Evolutionary conservation across 2,329 filamentous ascomycete genomes (phyloP), one percentile per base, ranked within the genome.

Genomic region (Ceratocystis diversiconidia): DNA sequence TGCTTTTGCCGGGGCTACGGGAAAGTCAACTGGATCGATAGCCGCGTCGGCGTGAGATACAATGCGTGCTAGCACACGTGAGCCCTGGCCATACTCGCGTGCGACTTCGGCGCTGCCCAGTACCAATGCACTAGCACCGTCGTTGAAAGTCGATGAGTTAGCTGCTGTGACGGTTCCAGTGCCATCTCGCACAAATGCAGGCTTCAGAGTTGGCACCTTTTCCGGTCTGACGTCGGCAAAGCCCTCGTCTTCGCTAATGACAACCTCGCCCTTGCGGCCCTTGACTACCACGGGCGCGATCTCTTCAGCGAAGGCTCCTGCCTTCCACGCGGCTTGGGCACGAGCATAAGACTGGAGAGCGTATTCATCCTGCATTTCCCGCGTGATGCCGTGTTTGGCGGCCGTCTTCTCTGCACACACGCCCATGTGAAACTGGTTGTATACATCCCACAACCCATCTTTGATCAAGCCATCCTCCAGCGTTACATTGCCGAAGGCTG

Each of bases 341-440:
- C 92, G 86, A 76, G 90, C 83, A 76, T 96, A 99, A 3, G 88
- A 94, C 74, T 85, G 82, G 68, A 96, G 91, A 15, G 94, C 90
- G 73, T 95, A 97, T 69, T 87, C 82, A 72, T 99, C 94, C 77
- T 99, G 94, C 74, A 89, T 85, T 75, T 96, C 85, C 15, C 94
- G 81, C 7, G 87, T 86, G 69, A 99, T 83, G 0, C 82, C 78
- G 75, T 90, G 83, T 71, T 92, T 92, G 80, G 95, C 96, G 61
- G 89, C 94, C 1, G 92, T 96, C 70, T 87, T 90, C 78, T 99
- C 94, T 17, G 92, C 92, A 73, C 94, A 99, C 71, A 94, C 91
- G 55, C 94, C 94, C 94, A 99, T 99, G 76, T 97, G 94, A 72
- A 96, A 88, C 73, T 96, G 84, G 74, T 95, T 91, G 76, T 96